Evolutionary conservation across 2,329 filamentous ascomycete species (phyloP).

Genomic region (Cucurbitaria berberidis): DNA sequence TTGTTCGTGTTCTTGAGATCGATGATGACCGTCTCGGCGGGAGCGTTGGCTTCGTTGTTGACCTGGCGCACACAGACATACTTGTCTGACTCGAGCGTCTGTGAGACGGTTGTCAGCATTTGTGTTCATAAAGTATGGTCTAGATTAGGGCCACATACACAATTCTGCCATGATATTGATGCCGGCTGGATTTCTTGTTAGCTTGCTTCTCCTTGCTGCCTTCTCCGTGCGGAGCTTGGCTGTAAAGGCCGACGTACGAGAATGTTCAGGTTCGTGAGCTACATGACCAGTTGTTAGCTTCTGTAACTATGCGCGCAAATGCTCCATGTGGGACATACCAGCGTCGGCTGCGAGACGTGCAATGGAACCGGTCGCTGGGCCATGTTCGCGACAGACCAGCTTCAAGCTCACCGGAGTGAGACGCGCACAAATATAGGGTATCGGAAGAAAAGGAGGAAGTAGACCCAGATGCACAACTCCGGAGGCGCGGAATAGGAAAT

Average conservation of each 20-base stretch:
- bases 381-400: slow-evolving; percentile 56
- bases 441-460: slow-evolving; percentile 44
- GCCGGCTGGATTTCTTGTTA: slow-evolving; percentile 58
- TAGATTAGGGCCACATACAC: slow-evolving; percentile 62
- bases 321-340: slow-evolving; percentile 58
- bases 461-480: slow-evolving; percentile 48
- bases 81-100: slow-evolving; percentile 98
- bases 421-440: slow-evolving; percentile 41
- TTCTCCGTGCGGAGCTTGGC: slow-evolving; percentile 18
- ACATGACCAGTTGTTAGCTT: slow-evolving; percentile 39
- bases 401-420: slow-evolving; percentile 48
- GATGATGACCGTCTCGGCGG: slow-evolving; percentile 94
- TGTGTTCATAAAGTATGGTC: slow-evolving; percentile 6
- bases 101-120: slow-evolving; percentile 20
- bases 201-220: slow-evolving; percentile 27
- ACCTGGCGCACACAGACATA: slow-evolving; percentile 97
- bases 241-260: slow-evolving; percentile 48
- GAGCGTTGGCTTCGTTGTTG: slow-evolving; percentile 75
- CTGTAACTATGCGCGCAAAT: neutral
- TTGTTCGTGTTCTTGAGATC: slow-evolving; percentile 98
- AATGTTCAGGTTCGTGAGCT: slow-evolving; percentile 57
- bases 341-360: slow-evolving; percentile 76
- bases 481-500: slow-evolving; percentile 47
- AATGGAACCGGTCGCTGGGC: slow-evolving; percentile 89
- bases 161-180: slow-evolving; percentile 86